phyloP scores from a whole-genome alignment of 495 filamentous ascomycete genomes.

The Podospora comata region DNA sequence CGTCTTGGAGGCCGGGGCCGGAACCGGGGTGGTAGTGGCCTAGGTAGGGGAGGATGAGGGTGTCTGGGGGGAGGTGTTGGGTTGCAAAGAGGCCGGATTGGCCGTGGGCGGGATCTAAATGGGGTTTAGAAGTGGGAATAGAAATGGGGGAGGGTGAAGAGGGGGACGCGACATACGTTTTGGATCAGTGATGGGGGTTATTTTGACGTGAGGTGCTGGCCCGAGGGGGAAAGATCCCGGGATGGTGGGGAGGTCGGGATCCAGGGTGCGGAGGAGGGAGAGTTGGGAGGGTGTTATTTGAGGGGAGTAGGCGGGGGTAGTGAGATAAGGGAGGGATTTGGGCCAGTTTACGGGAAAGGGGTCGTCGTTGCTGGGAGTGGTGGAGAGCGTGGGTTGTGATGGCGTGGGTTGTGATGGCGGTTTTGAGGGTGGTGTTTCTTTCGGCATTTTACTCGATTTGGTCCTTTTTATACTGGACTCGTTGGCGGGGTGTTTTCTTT shows the following conservation, averaged over 20 bases:
- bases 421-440: neutral
- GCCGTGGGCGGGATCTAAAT: conserved; percentile 55
- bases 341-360: conserved; percentile 59
- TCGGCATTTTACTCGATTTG: neutral
- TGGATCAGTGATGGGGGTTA: conserved; percentile 51
- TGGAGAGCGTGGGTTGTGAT: neutral
- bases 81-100: conserved; percentile 67
- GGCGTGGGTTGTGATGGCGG: neutral
- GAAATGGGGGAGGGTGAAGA: too few relatives aligned
- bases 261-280: conserved; percentile 32
- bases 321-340: conserved; percentile 50
- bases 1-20: conserved; percentile 9
- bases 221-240: conserved; percentile 37
- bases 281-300: conserved; percentile 40
- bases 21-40: conserved; percentile 54
- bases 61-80: conserved; percentile 51
- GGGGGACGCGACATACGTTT: conserved; percentile 14
- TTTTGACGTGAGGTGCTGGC: conserved; percentile 50
- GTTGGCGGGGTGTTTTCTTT: neutral
- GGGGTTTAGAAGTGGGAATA: neutral
- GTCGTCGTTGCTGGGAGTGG: neutral
- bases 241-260: conserved; percentile 27
- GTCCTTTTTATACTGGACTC: neutral
- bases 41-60: conserved; percentile 63
- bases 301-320: conserved; percentile 47